Base-by-base conservation (phyloP, 352 stramenopile genomes). In the Phytophthora kernoviae region DNA sequence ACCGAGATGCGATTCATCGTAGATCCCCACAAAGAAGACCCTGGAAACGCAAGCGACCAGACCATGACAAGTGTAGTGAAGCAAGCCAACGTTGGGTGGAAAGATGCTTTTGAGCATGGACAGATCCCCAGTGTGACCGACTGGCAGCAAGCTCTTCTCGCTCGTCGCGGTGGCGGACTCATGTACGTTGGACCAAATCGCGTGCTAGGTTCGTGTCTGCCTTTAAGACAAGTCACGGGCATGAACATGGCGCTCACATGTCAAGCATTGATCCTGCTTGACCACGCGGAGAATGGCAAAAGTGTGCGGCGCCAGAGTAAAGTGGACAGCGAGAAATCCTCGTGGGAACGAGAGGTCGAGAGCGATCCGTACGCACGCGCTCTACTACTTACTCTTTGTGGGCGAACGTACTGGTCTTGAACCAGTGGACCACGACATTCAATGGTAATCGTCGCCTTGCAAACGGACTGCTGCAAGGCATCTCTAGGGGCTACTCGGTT, bases 291-390 rank as follows among this genome's bases (percentile, higher is more conserved):
- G 57, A 97, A 91, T 51, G 51, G 75, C 10, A 66, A 58, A 20
- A 96, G 83, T 37, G 64, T 64, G n/a, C 73, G 89, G 14, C 73
- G 90, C 18, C 87, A 95, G 68, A 96, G 84, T 66, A 97, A 97
- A 67, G 22, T 84, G 34, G 84, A 96, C 61, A 96, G 81, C 36
- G 73, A 93, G 33, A 97, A 97, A 57, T 32, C 66, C 0, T 56
- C 61, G 1, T 78, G 70, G 68, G 65, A 93, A 40, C 58, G 84
- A 7, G 70, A 73, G 9, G 39, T 96, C 20, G 90, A 96, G 26
- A 62, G 74, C 20, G 81, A 93, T 44, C 54, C 81, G 27, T 84
- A 84, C 50, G 67, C 78, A 22, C 82, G 77, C 5, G 84, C 83
- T 0, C 41, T 91, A 21, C 75, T 97, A 2, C 81, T 89, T 40